Evolutionary conservation across 192 early-diverging fungal species (phyloP), one percentile per base, ranked within the genome.

Genomic region (Gaertneriomyces semiglobifer): DNA sequence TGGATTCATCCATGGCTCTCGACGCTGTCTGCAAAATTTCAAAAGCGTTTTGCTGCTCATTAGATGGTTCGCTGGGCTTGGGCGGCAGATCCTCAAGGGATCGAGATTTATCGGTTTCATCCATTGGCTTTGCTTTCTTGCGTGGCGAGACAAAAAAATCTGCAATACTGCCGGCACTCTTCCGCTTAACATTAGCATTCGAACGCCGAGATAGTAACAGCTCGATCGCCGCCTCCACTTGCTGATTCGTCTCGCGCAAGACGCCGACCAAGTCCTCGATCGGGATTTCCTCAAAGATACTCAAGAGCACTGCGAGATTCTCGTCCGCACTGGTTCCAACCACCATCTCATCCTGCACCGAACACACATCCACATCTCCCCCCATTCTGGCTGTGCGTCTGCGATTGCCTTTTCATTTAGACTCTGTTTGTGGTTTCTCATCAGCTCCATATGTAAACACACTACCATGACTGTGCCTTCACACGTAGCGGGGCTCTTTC

Each of bases 41-140:
- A 40, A 56, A 58, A 33, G 62, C 63, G 18, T 42, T 55, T 44
- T 18, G 12, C 51, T 64, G 68, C 39, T 20, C 38, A 50, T 50
- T 18, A 2, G 48, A 50, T 12, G 0, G 16, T 50, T 50, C 48
- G 48, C 12, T 18, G 12, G 1, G 12, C 12, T 1, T 18, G 12
- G 48, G 16, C 1, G 12, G 16, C 1, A 50, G 48, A n/a, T 50
- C 48, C 12, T 50, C 48, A 12, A 18, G 48, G 12, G 48, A 50
- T 18, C 12, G 12, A n/a, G 48, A 18, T 2, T 12, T 18, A n/a
- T 18, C 48, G 12, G 16, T 12, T 50, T 50, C 48, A 18, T 50
- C 48, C 1, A 18, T 18, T 50, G 16, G 12, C 48, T 18, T 12
- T 2, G 48, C 12, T 50, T 50, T 50, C 48, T 50, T 50, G 48